Percentiles rank a stretch among this genome's conserved stretches.
phyloP scores from a whole-genome alignment of 805 yeast genomes.

The Wickerhamomyces mucosus region DNA sequence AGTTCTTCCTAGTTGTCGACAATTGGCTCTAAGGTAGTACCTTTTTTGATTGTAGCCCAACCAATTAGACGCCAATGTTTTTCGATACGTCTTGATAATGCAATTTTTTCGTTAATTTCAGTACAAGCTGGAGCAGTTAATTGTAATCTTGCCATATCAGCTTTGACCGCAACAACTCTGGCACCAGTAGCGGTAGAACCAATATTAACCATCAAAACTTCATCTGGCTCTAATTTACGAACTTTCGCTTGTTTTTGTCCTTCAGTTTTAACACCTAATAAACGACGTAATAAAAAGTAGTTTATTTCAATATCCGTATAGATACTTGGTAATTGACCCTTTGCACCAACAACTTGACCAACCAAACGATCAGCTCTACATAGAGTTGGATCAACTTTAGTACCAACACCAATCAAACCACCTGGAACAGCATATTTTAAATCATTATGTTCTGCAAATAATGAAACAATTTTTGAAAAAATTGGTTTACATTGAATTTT shows the following conservation, averaged over 20 bases:
- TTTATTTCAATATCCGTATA: constrained; percentile 97
- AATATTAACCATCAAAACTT: constrained; percentile 96
- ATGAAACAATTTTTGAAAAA: constrained; percentile 84
- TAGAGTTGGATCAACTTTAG: constrained; percentile 95
- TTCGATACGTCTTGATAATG: constrained; percentile 96
- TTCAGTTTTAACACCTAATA: constrained; percentile 96
- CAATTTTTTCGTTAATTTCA: constrained; percentile 95
- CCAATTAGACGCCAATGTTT: constrained; percentile 99
- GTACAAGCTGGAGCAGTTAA: constrained; percentile 98
- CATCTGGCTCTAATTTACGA: constrained; percentile 86
- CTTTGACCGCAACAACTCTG: constrained; percentile 93
- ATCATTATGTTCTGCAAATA: constrained; percentile 96
- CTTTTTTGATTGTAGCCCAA: constrained; percentile 97
- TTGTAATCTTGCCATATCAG: constrained; percentile 98
- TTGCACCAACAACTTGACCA: constrained; percentile 98
- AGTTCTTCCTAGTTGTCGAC: too few relatives aligned
- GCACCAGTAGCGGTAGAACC: constrained; percentile 99
- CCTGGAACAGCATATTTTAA: constrained; percentile 99
- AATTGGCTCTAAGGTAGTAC: constrained; percentile 78
- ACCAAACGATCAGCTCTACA: constrained; percentile 99
- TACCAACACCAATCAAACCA: constrained; percentile 99
- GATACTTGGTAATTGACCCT: constrained; percentile 90
- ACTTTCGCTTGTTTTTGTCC: constrained; percentile 97
- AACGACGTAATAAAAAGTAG: constrained; percentile 91
- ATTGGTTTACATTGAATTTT: constrained; percentile 94